Evolutionary conservation across 2,329 filamentous ascomycete genomes (phyloP).

Genomic region (Penicillium sp.): DNA sequence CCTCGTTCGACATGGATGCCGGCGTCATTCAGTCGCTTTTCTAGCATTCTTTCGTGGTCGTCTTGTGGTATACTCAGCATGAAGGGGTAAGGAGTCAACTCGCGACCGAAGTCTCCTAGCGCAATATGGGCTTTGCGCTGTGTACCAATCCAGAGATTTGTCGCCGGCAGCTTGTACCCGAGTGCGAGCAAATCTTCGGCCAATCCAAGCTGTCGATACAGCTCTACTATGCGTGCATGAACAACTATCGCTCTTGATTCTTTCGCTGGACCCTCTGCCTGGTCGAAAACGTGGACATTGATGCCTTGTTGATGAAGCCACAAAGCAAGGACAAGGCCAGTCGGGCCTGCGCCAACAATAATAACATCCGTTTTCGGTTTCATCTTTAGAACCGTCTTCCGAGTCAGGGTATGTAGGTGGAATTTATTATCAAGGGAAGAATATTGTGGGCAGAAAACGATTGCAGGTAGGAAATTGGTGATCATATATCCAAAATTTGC

Average conservation of each 20-base stretch:
- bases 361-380: slow-evolving; percentile 22
- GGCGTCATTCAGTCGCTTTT: slow-evolving; percentile 24
- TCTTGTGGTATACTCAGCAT: slow-evolving; percentile 30
- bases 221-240: slow-evolving; percentile 52
- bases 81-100: slow-evolving; percentile 33
- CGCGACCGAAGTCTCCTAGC: slow-evolving; percentile 23
- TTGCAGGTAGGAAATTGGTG: neutral
- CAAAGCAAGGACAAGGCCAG: slow-evolving; percentile 32
- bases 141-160: slow-evolving; percentile 37
- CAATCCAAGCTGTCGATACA: slow-evolving; percentile 49
- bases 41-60: slow-evolving; percentile 29
- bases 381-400: neutral
- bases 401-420: neutral
- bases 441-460: neutral
- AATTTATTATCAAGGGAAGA: neutral
- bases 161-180: slow-evolving; percentile 40
- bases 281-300: slow-evolving; percentile 46
- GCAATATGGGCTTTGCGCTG: slow-evolving; percentile 23
- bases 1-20: slow-evolving; percentile 31
- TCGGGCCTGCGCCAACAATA: slow-evolving; percentile 31
- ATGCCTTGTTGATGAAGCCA: slow-evolving; percentile 29
- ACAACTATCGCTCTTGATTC: slow-evolving; percentile 45
- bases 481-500: neutral
- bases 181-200: slow-evolving; percentile 36
- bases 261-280: slow-evolving; percentile 36